Evolutionary conservation across 129 eudicot genomes (phyloP).

Genomic region (Arctium lappa): DNA sequence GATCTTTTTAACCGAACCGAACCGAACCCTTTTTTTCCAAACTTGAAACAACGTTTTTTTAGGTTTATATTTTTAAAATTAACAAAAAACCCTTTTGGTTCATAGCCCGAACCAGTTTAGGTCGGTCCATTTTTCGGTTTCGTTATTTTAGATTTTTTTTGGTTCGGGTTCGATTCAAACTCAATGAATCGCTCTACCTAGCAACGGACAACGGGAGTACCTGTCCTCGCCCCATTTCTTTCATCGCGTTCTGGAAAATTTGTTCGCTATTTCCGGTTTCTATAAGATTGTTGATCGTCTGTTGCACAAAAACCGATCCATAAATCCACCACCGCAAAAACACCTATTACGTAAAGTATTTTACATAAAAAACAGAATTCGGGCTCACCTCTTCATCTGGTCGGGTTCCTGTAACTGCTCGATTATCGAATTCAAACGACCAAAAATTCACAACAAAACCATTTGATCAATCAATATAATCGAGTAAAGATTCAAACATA

Average conservation of each 20-base stretch:
- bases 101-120: neutral
- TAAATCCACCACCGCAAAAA: neutral
- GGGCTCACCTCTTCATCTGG: conserved; percentile 86
- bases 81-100: too few relatives aligned
- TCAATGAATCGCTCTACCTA: neutral
- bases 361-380: neutral
- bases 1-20: too few relatives aligned
- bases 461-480: neutral
- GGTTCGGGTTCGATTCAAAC: neutral
- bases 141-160: neutral
- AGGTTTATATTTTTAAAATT: too few relatives aligned
- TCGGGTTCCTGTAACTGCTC: conserved; percentile 74
- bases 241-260: conserved; percentile 87
- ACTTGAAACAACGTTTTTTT: too few relatives aligned
- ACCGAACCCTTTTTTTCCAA: too few relatives aligned
- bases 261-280: conserved; percentile 98
- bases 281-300: conserved; percentile 88
- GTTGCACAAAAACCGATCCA: conserved; percentile 1
- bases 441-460: neutral
- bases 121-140: neutral
- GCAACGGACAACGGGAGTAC: conserved; percentile 21
- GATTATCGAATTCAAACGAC: neutral
- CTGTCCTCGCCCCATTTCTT: conserved; percentile 89
- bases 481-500: neutral
- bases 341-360: neutral